Evolutionary conservation across 192 early-diverging fungal genomes (phyloP), one percentile per base, ranked within the genome.

Genomic region (Backusella morwellensis): DNA sequence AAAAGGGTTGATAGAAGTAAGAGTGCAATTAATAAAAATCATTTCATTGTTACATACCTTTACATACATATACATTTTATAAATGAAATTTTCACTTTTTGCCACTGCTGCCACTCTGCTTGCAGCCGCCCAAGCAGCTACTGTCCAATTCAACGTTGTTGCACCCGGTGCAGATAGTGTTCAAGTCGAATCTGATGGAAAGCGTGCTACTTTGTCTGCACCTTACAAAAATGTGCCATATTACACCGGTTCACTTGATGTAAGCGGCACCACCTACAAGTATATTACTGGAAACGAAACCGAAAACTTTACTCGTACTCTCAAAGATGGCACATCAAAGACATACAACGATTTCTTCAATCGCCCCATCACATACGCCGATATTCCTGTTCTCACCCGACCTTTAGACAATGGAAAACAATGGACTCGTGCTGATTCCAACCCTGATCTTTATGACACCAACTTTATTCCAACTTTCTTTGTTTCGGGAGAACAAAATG

Each of bases 391-490:
- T n/a, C 69, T 87, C 34, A 80, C 86, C 15, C 75, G 70, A 68
- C 78, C 79, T 26, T 78, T 86, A 63, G 72, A 73, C 29, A 69
- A 82, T 38, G 80, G 74, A 66, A 80, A 79, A 38, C 35, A 71
- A 35, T 78, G 77, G 77, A 66, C 35, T 34, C 50, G 77, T 17
- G 70, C 70, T 8, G 56, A 34, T 34, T 41, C 68, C 19, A n/a
- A 40, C 29, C 59, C 78, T 21, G 66, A 74, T 14, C 32, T 85
- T 32, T 87, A 77, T 29, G 86, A 87, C 66, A 54, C 42, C 59
- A 87, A 87, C 75, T 87, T 82, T 76, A 85, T 87, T 23, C 82
- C 83, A 15, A 80, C 86, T 14, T 67, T 87, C 38, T 85, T 85
- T 67, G 77, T 85, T 68, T 77, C 35, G 7, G 86, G 82, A 6